phyloP scores from a whole-genome alignment of 106 monocot genomes.

The Dendrobium huoshanense region DNA sequence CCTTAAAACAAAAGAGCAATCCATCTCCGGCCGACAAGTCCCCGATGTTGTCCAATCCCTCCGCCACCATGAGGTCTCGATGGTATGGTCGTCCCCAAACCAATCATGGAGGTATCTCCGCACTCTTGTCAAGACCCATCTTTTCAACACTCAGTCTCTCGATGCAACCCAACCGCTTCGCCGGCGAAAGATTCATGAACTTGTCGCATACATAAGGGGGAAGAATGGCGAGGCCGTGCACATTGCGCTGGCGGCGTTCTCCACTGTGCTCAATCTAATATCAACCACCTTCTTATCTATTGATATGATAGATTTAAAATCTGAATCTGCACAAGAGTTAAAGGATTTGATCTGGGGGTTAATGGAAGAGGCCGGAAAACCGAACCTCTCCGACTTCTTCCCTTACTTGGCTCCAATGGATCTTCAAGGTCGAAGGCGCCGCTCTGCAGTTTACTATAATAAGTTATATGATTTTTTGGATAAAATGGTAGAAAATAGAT shows the following conservation, averaged over 20 bases:
- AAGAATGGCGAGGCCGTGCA: background rate
- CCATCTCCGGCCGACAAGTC: no score
- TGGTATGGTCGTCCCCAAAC: background rate
- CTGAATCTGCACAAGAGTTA: constrained; percentile 10
- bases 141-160: background rate
- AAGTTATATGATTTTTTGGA: constrained; percentile 12
- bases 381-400: constrained; percentile 17
- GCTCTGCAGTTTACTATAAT: background rate
- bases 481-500: constrained; percentile 15
- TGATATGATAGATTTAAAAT: constrained; percentile 9
- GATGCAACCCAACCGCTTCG: background rate
- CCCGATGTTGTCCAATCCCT: background rate
- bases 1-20: no score
- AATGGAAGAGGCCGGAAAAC: constrained; percentile 9
- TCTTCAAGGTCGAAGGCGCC: constrained; percentile 13
- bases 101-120: background rate
- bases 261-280: constrained; percentile 17
- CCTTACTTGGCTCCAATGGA: constrained; percentile 9
- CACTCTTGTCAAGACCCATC: background rate
- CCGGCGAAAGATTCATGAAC: background rate
- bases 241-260: constrained; percentile 13
- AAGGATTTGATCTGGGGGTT: constrained; percentile 5
- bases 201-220: background rate
- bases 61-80: background rate
- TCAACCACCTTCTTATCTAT: constrained; percentile 14